Evolutionary conservation across 2,329 filamentous ascomycete genomes (phyloP).

Genomic region (Aspergillus awamori): DNA sequence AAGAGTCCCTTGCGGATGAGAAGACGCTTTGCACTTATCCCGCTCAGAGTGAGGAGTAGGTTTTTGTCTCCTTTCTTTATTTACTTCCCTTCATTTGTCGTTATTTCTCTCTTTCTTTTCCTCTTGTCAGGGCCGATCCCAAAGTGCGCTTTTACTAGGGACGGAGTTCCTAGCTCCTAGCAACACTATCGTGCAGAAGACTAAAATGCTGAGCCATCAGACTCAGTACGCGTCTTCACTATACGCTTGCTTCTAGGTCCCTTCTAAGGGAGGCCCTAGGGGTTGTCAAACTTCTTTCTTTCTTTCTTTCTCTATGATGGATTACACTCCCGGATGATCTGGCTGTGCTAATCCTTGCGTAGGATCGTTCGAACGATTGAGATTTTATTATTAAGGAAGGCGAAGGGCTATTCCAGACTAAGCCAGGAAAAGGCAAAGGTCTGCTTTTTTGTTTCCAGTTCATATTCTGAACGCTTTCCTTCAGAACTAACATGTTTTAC

Average conservation of each 20-base stretch:
- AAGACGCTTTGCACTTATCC: constrained; percentile 23
- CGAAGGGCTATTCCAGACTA: constrained; percentile 9
- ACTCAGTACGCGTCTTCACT: no score
- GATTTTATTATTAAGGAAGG: constrained; percentile 25
- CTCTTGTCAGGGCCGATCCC: no score
- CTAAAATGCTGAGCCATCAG: no score
- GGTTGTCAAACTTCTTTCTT: not conserved
- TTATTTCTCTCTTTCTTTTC: not conserved
- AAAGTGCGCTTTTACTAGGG: no score
- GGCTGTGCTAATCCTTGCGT: not conserved
- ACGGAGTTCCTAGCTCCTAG: no score
- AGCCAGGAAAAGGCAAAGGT: not conserved
- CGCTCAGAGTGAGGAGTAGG: constrained; percentile 23
- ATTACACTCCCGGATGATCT: not conserved
- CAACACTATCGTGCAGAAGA: no score
- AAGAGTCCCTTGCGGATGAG: constrained; percentile 21
- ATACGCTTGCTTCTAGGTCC: no score
- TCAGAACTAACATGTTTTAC: not conserved
- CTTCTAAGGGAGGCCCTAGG: no score
- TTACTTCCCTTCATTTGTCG: no score
- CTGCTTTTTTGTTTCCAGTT: not conserved
- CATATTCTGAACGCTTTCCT: not conserved
- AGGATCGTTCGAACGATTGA: constrained; percentile 21
- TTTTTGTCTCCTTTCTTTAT: not conserved
- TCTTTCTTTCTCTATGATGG: no score